Percentiles rank a stretch among this genome's conserved stretches.
phyloP scores from a whole-genome alignment of 1,139 yeast genomes.

The Hyphopichia burtonii region DNA sequence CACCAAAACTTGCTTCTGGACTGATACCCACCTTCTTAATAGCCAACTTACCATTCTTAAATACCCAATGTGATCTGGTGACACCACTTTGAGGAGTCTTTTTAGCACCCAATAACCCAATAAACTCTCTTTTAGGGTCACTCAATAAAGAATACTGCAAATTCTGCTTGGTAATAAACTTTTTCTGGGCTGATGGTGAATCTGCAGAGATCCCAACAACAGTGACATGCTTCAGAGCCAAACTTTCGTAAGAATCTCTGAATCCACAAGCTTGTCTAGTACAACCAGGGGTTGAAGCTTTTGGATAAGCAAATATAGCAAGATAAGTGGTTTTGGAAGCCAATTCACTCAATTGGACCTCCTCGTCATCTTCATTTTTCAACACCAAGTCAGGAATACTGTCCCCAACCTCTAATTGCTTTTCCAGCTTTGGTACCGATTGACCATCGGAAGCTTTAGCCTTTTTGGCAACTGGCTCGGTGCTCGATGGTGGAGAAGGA shows the following conservation, averaged over 20 bases:
- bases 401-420: slow-evolving; percentile 60
- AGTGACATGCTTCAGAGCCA: slow-evolving; percentile 48
- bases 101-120: slow-evolving; percentile 78
- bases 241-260: slow-evolving; percentile 60
- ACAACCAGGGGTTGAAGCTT: slow-evolving; percentile 94
- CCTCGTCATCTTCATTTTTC: slow-evolving; percentile 65
- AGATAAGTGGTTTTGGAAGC: slow-evolving; percentile 50
- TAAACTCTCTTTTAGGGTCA: slow-evolving; percentile 70
- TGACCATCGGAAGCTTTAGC: slow-evolving; percentile 13
- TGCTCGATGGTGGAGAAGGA: slow-evolving; percentile 13
- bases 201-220: slow-evolving; percentile 77
- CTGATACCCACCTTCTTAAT: slow-evolving; percentile 66
- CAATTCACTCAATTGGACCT: slow-evolving; percentile 49
- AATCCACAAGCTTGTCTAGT: slow-evolving; percentile 92
- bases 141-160: slow-evolving; percentile 73
- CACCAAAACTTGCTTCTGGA: slow-evolving; percentile 72
- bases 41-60: slow-evolving; percentile 71
- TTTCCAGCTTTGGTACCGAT: slow-evolving; percentile 4
- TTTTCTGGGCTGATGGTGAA: slow-evolving; percentile 69
- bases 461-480: slow-evolving; percentile 20
- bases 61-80: slow-evolving; percentile 87
- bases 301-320: slow-evolving; percentile 80
- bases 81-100: slow-evolving; percentile 69
- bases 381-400: slow-evolving; percentile 64
- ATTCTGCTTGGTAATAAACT: slow-evolving; percentile 68